Evolutionary conservation across 176 grass and related monocot species (phyloP), one percentile per base, ranked within the genome.

Genomic region (Avena atlantica): DNA sequence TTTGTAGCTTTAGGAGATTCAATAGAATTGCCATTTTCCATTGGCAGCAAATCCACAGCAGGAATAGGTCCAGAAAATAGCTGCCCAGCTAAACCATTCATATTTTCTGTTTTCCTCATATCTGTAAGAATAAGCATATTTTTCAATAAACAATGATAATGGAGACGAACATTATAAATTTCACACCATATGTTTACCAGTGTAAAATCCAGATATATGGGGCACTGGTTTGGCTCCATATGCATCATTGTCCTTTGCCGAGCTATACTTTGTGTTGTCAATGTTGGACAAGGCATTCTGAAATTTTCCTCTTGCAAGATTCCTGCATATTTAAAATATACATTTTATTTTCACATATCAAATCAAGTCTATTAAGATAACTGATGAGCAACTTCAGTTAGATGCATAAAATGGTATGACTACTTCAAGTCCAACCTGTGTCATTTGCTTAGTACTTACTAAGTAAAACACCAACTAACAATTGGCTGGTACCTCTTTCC

Each of bases 181-280:
- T 17, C 6, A 53, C 23, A 80, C 20, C 12, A 8, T 63, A 66
- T 63, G 47, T 81, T 93, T 89, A 99, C 94, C 88, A 83, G 84
- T 83, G 62, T 89, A 83, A 66, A 85, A 90, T 75, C 88, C 92
- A 91, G 91, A 96, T 85, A 81, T 81, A 81, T 89, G 86, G 59
- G 87, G 66, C 23, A 79, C 87, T 80, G 89, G 66, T 44, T 91
- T 91, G 65, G 92, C 80, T n/a, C 88, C 84, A 85, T 61, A 78
- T 75, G 62, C 60, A 70, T 70, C 79, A 84, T 84, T 87, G 78
- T 78, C 81, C 69, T 93, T 93, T 48, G 45, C 58, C 53, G 53
- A 88, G 58, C 48, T 44, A 83, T 81, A 70, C 23, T 78, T 70
- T 83, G 53, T 69, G 69, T 71, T 83, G 36, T n/a, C 15, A 42